Evolutionary conservation across 164 flowering plant species (phyloP).

Genomic region (Vitis rupestris): DNA sequence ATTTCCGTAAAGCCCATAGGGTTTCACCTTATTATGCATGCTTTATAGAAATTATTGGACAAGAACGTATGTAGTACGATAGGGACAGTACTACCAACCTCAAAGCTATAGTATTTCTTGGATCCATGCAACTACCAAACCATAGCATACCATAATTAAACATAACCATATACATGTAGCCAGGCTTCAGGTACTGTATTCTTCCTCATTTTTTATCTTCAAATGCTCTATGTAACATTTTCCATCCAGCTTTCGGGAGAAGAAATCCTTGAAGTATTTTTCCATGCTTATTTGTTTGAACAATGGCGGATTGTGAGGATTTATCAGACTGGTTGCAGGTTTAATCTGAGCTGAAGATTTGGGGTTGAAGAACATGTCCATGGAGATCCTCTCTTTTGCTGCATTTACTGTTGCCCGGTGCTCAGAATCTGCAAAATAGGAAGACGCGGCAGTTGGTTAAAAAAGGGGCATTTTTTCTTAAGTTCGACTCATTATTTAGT

Average conservation of each 20-base stretch:
- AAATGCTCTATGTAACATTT: constrained; percentile 31
- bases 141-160: too few relatives aligned
- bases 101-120: too few relatives aligned
- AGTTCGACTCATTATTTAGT: too few relatives aligned
- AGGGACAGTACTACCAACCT: too few relatives aligned
- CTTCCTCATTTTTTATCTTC: constrained; percentile 24
- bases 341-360: constrained; percentile 28
- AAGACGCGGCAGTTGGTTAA: too few relatives aligned
- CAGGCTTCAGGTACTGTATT: neutral
- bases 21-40: too few relatives aligned
- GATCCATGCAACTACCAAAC: too few relatives aligned
- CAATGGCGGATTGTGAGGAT: constrained; percentile 24
- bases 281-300: constrained; percentile 21
- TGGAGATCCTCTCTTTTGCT: constrained; percentile 35
- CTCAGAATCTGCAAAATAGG: constrained; percentile 28
- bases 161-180: neutral
- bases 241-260: constrained; percentile 17
- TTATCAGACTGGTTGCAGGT: constrained; percentile 20
- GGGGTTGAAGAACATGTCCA: constrained; percentile 35
- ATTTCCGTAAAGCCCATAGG: too few relatives aligned
- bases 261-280: constrained; percentile 24
- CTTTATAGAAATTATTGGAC: too few relatives aligned
- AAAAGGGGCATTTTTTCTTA: too few relatives aligned
- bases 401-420: constrained; percentile 36
- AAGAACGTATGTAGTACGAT: too few relatives aligned